phyloP scores from a whole-genome alignment of 1,284 basidiomycete species.

The Fomitopsis pinicola region DNA sequence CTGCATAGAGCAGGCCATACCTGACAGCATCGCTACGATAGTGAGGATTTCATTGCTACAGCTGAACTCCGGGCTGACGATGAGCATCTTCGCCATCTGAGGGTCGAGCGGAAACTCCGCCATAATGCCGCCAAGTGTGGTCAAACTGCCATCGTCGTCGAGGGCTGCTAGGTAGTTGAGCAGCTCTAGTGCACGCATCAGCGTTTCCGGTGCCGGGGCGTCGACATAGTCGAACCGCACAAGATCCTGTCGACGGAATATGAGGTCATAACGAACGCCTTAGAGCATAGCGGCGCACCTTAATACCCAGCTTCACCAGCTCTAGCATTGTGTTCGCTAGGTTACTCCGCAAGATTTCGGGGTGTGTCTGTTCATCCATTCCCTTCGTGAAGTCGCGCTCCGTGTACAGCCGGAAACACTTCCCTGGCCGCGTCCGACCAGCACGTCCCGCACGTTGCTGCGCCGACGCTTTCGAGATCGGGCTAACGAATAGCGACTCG shows the following conservation, averaged over 20 bases:
- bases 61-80: conserved; percentile 90
- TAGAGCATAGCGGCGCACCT: conserved; percentile 38
- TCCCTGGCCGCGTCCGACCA: conserved; percentile 96
- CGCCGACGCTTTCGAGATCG: conserved; percentile 95
- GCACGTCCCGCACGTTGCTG: conserved; percentile 96
- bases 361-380: conserved; percentile 97
- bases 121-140: conserved; percentile 87
- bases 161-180: conserved; percentile 91
- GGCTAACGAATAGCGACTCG: conserved; percentile 89
- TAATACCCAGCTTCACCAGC: conserved; percentile 98
- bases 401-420: conserved; percentile 97
- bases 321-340: conserved; percentile 92
- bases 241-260: conserved; percentile 54
- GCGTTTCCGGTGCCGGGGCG: conserved; percentile 93
- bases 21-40: conserved; percentile 94
- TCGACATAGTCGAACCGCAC: conserved; percentile 96
- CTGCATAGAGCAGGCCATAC: conserved; percentile 35
- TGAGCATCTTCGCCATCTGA: conserved; percentile 90
- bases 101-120: conserved; percentile 98
- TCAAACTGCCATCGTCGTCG: conserved; percentile 93
- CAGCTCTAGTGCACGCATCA: conserved; percentile 96
- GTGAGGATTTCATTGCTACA: conserved; percentile 96
- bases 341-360: conserved; percentile 97
- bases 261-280: too few species aligned
- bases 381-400: conserved; percentile 98